Conservation (phyloP, 768 basidiomycete species). For the Cubamyces sp. region DNA sequence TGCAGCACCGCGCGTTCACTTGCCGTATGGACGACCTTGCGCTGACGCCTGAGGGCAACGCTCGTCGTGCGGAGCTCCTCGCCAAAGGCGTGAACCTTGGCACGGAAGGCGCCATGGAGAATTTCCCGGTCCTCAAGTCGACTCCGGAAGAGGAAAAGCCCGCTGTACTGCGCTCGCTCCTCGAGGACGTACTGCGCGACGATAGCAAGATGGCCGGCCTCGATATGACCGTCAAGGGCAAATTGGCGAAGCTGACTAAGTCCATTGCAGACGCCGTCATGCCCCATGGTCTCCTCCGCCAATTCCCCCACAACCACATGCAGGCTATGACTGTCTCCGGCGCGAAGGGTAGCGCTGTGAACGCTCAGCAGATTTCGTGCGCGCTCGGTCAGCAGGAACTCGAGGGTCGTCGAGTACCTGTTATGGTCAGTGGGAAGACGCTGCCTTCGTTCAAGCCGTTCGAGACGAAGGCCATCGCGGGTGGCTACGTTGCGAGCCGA, state of each 20-base stretch:
- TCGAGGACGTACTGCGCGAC: constrained; percentile 92
- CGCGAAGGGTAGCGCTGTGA: constrained; percentile 97
- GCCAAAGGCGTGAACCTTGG: constrained; percentile 72
- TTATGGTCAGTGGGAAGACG: constrained; percentile 99
- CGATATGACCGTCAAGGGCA: constrained; percentile 89
- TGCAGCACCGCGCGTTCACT: constrained; percentile 96
- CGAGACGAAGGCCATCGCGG: constrained; percentile 97
- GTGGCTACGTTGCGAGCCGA: constrained; percentile 96
- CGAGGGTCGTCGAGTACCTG: constrained; percentile 97
- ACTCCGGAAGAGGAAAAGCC: constrained; percentile 58
- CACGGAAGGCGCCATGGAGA: constrained; percentile 86
- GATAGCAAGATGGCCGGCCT: constrained; percentile 98
- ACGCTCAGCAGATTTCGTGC: constrained; percentile 98
- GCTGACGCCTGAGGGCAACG: constrained; percentile 82
- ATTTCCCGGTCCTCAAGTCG: constrained; percentile 75
- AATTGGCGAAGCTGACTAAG: constrained; percentile 83
- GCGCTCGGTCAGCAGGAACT: constrained; percentile 96
- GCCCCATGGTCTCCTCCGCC: constrained; percentile 84
- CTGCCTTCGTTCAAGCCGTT: constrained; percentile 96
- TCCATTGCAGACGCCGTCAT: constrained; percentile 88
- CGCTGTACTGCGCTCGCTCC: constrained; percentile 60
- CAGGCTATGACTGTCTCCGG: constrained; percentile 98
- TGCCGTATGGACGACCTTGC: constrained; percentile 99
- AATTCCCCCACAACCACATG: constrained; percentile 99
- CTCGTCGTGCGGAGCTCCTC: constrained; percentile 67